Evolutionary conservation across 1,139 yeast genomes (phyloP), one percentile per base, ranked within the genome.

Genomic region (Blastobotrys proliferans): DNA sequence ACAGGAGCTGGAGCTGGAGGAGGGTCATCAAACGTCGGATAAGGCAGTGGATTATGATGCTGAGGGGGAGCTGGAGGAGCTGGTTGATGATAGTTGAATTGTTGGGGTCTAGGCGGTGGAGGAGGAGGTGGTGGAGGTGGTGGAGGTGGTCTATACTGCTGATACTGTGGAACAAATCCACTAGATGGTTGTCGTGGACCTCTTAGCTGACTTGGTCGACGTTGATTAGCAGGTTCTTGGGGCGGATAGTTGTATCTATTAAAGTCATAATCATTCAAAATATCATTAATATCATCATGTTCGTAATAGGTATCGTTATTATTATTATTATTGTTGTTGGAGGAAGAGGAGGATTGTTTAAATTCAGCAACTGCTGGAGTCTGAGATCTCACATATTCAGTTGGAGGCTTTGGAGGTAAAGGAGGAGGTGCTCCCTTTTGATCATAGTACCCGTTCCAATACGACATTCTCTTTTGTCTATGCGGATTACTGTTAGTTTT

Each of bases 111-210:
- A 4, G 18, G 33, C 33, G 33, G 13, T 29, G 18, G 33, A 4
- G 20, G 17, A 9, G 8, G 11, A 24, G 26, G 11, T 9, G 30
- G 30, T 6, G 30, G 30, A 27, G 13, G 30, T 6, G 30, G 30
- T 11, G 10, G 30, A 24, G 18, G 33, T 20, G 33, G 13, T 29
- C 11, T 18, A 4, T 11, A 6, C n/a, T 11, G 29, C 29, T 6
- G 29, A 26, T 6, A 11, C n/a, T 26, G n/a, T 6, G n/a, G 14
- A 16, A 32, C 41, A 30, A 38, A 38, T 19, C 35, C 22, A 10
- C 28, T 16, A 21, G 37, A 26, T n/a, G 42, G 42, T 14, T 26
- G 42, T 18, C 42, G 31, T 20, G 42, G 42, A n/a, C 42, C 42
- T 3, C 42, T 22, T 3, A 38, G 13, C 26, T 38, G 42, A 3